A percentile compares a stretch with the other conserved stretches of the same genome.
Evolutionary conservation across 2,329 filamentous ascomycete species (phyloP).

Genomic region (Xylaria sp.): DNA sequence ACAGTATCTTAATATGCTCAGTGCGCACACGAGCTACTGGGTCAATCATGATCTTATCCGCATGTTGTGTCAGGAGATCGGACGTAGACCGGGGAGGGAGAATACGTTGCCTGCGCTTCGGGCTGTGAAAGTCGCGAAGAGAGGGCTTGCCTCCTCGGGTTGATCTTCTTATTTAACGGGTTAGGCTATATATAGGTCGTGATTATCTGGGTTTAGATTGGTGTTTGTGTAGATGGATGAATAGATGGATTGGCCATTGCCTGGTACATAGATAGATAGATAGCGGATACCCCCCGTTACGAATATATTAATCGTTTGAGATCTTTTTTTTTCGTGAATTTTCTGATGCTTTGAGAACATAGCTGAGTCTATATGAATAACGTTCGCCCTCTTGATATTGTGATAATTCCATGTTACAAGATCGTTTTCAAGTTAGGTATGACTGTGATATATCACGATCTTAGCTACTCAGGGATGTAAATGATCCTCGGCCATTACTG

Average conservation of each 20-base stretch:
- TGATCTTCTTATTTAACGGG: slow-evolving; percentile 22
- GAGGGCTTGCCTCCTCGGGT: slow-evolving; percentile 41
- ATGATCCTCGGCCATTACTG: not conserved
- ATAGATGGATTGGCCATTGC: not conserved
- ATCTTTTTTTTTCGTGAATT: no score
- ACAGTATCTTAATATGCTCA: slow-evolving; percentile 96
- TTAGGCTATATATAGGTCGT: slow-evolving; percentile 2
- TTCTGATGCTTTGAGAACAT: no score
- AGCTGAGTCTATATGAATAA: no score
- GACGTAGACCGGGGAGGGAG: slow-evolving; percentile 74
- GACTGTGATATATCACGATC: not conserved
- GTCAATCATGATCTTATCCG: slow-evolving; percentile 85
- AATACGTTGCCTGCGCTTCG: slow-evolving; percentile 67
- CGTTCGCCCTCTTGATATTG: no score
- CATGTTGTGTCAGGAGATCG: slow-evolving; percentile 88
- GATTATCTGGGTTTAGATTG: not conserved
- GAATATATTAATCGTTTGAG: not conserved
- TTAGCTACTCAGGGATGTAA: not conserved
- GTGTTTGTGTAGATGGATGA: not conserved
- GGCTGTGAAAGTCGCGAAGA: slow-evolving; percentile 64
- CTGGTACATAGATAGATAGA: slow-evolving; percentile 42
- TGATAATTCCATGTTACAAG: not conserved
- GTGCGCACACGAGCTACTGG: slow-evolving; percentile 97
- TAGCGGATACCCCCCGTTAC: slow-evolving; percentile 39
- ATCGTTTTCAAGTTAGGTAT: not conserved